Base-by-base conservation (phyloP, 352 stramenopile genomes). In the Phytopythium boreale region DNA sequence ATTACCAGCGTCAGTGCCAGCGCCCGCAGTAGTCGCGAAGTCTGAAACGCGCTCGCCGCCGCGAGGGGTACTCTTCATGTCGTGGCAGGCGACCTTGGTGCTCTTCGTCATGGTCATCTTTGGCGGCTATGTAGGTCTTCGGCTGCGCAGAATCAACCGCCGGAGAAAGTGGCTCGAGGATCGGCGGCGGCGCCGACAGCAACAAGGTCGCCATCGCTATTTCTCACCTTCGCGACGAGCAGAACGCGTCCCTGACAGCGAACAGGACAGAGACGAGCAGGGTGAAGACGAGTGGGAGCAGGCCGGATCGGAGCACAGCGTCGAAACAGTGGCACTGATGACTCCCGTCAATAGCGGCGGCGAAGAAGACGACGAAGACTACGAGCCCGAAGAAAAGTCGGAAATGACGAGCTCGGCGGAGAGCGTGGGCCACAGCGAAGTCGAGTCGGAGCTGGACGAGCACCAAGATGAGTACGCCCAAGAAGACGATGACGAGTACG, bases 271-370 rank as follows among this genome's bases (percentile, higher is more conserved):
- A 19, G 56, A 29, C 24, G 56, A 64, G 27, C 50, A 76, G 17
- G 63, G 68, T 14, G 72, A 70, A 1, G 63, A 73, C 19, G 67
- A 70, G 22, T 72, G 64, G 65, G 74, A 80, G 39, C 41, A 31
- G 20, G 50, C 64, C 8, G 63, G 66, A 19, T 56, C 61, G 17
- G 71, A 74, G 26, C 53, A 51, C 52, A 63, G 59, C 11, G 53
- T 76, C 20, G 79, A 88, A 55, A 82, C 79, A 22, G 74, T 87
- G 4, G 57, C 63, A n/a, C 76, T 83, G 26, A 80, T 87, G 60
- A 71, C 67, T 51, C 72, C 61, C 4, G 31, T 55, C 22, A 64
- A 76, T n/a, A 62, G 56, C 14, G 43, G 73, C 43, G 58, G 68
- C 26, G 68, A 81, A 9, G 68, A 74, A 39, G 47, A 64, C 20